Evolutionary conservation across 345 rosid genomes (phyloP).

Genomic region (Lepidium sativum): DNA sequence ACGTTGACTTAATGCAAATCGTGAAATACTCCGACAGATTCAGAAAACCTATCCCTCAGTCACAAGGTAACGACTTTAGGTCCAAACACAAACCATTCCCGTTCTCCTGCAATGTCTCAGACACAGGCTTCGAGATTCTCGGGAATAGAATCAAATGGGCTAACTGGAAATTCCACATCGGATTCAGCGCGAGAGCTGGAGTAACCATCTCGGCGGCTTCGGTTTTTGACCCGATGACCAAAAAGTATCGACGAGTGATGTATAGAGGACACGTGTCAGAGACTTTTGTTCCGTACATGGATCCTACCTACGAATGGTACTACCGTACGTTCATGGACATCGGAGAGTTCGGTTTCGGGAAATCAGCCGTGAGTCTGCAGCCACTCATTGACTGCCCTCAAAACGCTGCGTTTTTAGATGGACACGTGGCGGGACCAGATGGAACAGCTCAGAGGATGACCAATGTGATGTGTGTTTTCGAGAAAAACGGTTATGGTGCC

Average conservation of each 20-base stretch:
- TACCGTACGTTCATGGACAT: slow-evolving; percentile 67
- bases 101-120: slow-evolving; percentile 31
- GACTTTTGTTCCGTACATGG: slow-evolving; percentile 82
- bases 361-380: slow-evolving; percentile 43
- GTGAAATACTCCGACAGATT: slow-evolving; percentile 39
- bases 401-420: slow-evolving; percentile 51
- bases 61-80: slow-evolving; percentile 63
- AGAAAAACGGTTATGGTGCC: slow-evolving; percentile 50
- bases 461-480: slow-evolving; percentile 53
- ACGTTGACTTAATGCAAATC: slow-evolving; percentile 53
- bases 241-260: slow-evolving; percentile 36
- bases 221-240: slow-evolving; percentile 32
- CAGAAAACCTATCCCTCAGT: slow-evolving; percentile 49
- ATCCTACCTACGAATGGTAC: slow-evolving; percentile 75
- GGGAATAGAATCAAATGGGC: slow-evolving; percentile 53
- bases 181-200: slow-evolving; percentile 58
- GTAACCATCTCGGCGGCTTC: slow-evolving; percentile 52
- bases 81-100: slow-evolving; percentile 22
- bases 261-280: slow-evolving; percentile 69
- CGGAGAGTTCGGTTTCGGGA: slow-evolving; percentile 77
- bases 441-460: slow-evolving; percentile 45
- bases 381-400: slow-evolving; percentile 58
- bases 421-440: slow-evolving; percentile 47
- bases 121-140: slow-evolving; percentile 29
- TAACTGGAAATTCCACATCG: slow-evolving; percentile 70